These are phyloP conservation scores for Fusarium nanum DNA, from an alignment of 2,329 filamentous ascomycete species.

Conservation along the genomic window DNA sequence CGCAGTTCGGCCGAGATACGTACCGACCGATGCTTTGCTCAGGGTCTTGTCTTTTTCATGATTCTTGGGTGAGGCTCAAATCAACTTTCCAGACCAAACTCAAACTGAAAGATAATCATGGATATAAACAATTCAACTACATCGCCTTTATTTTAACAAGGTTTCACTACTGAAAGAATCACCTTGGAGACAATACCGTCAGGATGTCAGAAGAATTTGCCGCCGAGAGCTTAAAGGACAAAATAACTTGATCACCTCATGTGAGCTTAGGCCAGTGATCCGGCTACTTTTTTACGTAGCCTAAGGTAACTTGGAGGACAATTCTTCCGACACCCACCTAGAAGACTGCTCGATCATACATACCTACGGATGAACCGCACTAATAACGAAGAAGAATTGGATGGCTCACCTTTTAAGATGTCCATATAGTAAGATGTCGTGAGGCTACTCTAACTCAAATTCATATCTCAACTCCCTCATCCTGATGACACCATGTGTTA, in stretches of 20 bases:
- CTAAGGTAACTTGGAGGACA: not conserved
- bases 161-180: not conserved
- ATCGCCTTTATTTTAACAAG: not conserved
- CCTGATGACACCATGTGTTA: not conserved
- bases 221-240: not conserved
- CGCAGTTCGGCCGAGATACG: slow-evolving; percentile 1
- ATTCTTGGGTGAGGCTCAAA: slow-evolving; percentile 9
- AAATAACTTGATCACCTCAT: not conserved
- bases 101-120: not conserved
- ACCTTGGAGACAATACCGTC: not conserved
- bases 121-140: not conserved
- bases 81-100: not conserved
- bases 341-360: not conserved
- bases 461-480: not conserved
- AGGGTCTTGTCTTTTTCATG: slow-evolving; percentile 16
- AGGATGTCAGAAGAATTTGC: not conserved
- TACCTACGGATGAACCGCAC: no score
- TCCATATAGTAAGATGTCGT: not conserved
- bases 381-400: not conserved
- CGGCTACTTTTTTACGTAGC: not conserved
- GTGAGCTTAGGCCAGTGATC: not conserved
- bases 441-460: not conserved
- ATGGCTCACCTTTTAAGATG: not conserved
- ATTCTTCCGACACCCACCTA: not conserved
- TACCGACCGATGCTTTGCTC: slow-evolving; percentile 15